Evolutionary conservation across 2,329 filamentous ascomycete species (phyloP), one percentile per base, ranked within the genome.

Genomic region (Cercospora zeina): DNA sequence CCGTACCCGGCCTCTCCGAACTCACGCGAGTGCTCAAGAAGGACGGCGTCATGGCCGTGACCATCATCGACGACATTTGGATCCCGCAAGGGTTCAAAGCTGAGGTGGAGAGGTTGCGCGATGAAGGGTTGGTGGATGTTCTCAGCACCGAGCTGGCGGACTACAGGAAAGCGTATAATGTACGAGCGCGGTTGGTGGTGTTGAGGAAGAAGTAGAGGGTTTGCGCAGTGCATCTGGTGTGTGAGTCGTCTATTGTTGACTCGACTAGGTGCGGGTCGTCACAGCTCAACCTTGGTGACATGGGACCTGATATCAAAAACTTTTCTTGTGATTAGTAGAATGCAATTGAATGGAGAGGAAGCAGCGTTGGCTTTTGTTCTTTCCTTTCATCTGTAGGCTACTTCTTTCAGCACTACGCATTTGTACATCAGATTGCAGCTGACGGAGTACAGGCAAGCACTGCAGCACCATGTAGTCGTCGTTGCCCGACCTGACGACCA

Each of bases 31-130:
- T 85, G 3, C 74, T 78, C 31, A 81, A 79, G 71, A 74, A 67
- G 10, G 76, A 75, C 4, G 83, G 83, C 1, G 68, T 82, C 34
- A 70, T 85, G 34, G 79, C 83, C 34, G 81, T 81, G 1, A 85
- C 82, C 0, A 75, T 85, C 4, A 72, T 83, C 4, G 77, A 80
- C 19, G 77, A 76, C 37, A 80, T 84, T 59, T 85, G 81, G 80
- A 69, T 77, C 50, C 73, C 74, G 1, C 78, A 75, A 2, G 82
- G 82, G 0, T 85, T 80, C 69, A 75, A 80, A 67, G 72, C 70
- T 3, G 77, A 81, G 62, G 77, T 83, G 6, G 75, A 78, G 55
- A 73, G 74, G 54, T 50, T 81, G 45, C 64, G 64, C 19, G 68
- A 67, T 0, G 71, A 73, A 14, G 74, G 73, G 0, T 69, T 69